phyloP scores from a whole-genome alignment of 1,139 yeast species.

The Taphrina communis region DNA sequence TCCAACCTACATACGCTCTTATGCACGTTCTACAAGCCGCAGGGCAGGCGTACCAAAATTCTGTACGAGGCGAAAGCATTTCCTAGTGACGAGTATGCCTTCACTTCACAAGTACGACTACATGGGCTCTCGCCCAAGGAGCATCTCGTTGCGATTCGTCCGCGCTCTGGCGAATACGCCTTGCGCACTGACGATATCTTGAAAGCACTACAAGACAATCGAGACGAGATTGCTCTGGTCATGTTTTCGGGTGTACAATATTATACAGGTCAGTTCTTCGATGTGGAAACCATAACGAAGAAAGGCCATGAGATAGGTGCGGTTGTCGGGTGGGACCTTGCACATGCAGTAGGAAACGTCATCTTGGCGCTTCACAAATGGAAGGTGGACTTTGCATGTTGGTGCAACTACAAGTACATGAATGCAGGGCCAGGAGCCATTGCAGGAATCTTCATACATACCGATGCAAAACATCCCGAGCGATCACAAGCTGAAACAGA shows the following conservation, averaged over 20 bases:
- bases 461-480: slow-evolving; percentile 53
- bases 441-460: slow-evolving; percentile 80
- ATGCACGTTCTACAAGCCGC: slow-evolving; percentile 75
- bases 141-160: slow-evolving; percentile 68
- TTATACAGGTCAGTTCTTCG: slow-evolving; percentile 87
- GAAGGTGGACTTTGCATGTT: slow-evolving; percentile 90
- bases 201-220: slow-evolving; percentile 60
- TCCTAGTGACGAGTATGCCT: slow-evolving; percentile 89
- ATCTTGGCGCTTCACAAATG: slow-evolving; percentile 78
- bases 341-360: slow-evolving; percentile 92
- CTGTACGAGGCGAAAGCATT: slow-evolving; percentile 85
- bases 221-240: slow-evolving; percentile 72
- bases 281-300: slow-evolving; percentile 69
- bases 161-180: slow-evolving; percentile 62
- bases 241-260: slow-evolving; percentile 89
- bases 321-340: slow-evolving; percentile 91
- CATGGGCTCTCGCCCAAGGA: slow-evolving; percentile 64
- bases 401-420: slow-evolving; percentile 91
- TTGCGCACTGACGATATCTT: slow-evolving; percentile 70
- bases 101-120: slow-evolving; percentile 71
- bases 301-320: slow-evolving; percentile 63
- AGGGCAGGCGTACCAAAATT: slow-evolving; percentile 63
- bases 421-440: slow-evolving; percentile 94
- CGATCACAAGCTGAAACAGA: slow-evolving; percentile 45
- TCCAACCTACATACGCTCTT: slow-evolving; percentile 77